These are phyloP conservation scores for Nitzschia sp. DNA, from an alignment of 108 stramenopile species.

Conservation along the genomic window DNA sequence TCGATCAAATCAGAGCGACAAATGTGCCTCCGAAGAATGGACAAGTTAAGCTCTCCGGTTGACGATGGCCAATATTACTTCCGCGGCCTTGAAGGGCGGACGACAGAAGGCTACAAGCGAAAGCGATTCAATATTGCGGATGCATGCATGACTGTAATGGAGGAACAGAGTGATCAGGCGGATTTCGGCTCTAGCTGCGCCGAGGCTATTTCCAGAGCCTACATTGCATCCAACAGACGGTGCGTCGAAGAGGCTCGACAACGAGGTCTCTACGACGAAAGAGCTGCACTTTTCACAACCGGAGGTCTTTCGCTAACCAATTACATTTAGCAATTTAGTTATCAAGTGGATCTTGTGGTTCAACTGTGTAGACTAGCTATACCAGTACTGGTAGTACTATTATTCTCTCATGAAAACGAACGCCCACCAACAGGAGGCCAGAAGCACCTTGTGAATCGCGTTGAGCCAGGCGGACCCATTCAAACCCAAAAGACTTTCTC, in stretches of 20 bases:
- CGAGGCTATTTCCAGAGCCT: slow-evolving; percentile 6
- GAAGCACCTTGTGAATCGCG: no score
- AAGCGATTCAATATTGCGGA: not conserved
- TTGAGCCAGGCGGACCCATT: no score
- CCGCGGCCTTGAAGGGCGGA: slow-evolving; percentile 31
- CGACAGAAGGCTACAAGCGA: slow-evolving; percentile 7
- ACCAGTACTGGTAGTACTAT: no score
- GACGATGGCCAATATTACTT: slow-evolving; percentile 12
- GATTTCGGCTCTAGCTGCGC: slow-evolving; percentile 1
- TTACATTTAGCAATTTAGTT: no score
- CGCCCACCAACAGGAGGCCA: no score
- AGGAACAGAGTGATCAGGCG: slow-evolving; percentile 18
- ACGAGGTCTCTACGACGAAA: not conserved
- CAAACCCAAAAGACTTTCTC: no score
- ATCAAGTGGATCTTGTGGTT: no score
- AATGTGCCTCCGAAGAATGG: not conserved
- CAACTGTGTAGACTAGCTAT: no score
- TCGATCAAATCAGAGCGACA: not conserved
- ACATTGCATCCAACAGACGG: not conserved
- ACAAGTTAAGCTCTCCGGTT: not conserved
- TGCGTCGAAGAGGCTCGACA: not conserved
- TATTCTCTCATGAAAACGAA: no score
- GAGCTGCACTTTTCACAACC: not conserved
- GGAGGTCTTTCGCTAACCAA: no score
- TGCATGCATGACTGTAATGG: slow-evolving; percentile 22